These are phyloP conservation scores for Smallanthus sonchifolius DNA, from an alignment of 129 eudicot genomes.

Conservation along the genomic window DNA sequence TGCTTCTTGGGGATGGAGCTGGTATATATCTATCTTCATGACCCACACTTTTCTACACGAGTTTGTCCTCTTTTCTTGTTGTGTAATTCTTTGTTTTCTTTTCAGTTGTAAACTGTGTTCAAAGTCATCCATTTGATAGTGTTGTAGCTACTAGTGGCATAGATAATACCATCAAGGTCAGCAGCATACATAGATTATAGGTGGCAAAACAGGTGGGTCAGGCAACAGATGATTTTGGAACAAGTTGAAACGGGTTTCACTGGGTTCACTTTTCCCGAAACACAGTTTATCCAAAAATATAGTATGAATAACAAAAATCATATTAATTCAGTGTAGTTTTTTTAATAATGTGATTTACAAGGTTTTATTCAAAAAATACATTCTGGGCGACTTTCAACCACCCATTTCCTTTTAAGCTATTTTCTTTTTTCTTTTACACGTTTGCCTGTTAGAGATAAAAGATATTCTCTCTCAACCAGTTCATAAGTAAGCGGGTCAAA, in stretches of 20 bases:
- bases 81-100: constrained; percentile 16
- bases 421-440: neutral
- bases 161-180: constrained; percentile 88
- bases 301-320: neutral
- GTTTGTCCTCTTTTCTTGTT: neutral
- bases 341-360: neutral
- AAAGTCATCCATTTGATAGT: constrained; percentile 86
- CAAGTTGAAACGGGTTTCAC: neutral
- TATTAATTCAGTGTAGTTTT: neutral
- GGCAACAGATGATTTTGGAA: neutral
- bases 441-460: neutral
- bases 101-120: constrained; percentile 94
- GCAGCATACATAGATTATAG: neutral
- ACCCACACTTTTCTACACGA: neutral
- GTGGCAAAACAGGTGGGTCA: neutral
- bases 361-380: neutral
- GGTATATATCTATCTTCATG: constrained; percentile 38
- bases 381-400: neutral
- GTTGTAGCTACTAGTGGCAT: constrained; percentile 97
- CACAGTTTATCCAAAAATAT: neutral
- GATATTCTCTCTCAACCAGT: neutral
- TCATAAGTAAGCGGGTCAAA: neutral
- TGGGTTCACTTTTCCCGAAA: neutral
- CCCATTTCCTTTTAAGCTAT: neutral
- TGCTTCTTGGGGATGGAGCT: constrained; percentile 88